phyloP scores from a whole-genome alignment of 495 filamentous ascomycete genomes.

The Xanthoparmelia taractica region DNA sequence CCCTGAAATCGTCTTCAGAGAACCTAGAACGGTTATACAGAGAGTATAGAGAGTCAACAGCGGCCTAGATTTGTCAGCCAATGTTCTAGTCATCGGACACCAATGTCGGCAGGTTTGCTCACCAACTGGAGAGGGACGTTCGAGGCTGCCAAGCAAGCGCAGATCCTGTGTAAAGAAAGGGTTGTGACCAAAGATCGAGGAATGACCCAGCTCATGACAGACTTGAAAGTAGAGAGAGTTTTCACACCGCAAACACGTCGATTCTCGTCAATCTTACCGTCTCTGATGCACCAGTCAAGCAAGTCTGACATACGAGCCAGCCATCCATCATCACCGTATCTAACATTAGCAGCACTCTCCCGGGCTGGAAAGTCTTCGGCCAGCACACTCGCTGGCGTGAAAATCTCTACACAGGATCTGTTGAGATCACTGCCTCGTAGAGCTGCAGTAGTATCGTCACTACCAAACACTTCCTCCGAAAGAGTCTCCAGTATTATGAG shows the following conservation, averaged over 20 bases:
- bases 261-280: conserved; percentile 55
- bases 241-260: conserved; percentile 60
- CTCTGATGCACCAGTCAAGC: conserved; percentile 62
- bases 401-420: conserved; percentile 84
- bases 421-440: conserved; percentile 76
- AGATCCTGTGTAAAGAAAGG: conserved; percentile 62
- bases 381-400: conserved; percentile 70
- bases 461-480: conserved; percentile 88
- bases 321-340: conserved; percentile 81
- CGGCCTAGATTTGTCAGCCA: conserved; percentile 49
- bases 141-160: conserved; percentile 62
- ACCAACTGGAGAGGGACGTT: conserved; percentile 71
- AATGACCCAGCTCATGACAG: conserved; percentile 74
- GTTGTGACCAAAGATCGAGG: conserved; percentile 68
- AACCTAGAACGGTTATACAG: conserved; percentile 70
- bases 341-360: conserved; percentile 51
- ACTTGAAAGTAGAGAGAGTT: conserved; percentile 64
- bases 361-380: conserved; percentile 63
- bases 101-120: conserved; percentile 18
- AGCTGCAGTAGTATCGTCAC: conserved; percentile 77
- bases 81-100: conserved; percentile 17
- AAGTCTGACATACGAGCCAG: conserved; percentile 66
- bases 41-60: conserved; percentile 73
- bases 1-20: conserved; percentile 69
- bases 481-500: conserved; percentile 81